A percentile compares a stretch with the other conserved stretches of the same genome.
Conservation (phyloP, 441 rosid species). For the Gossypium schwendimanii region DNA sequence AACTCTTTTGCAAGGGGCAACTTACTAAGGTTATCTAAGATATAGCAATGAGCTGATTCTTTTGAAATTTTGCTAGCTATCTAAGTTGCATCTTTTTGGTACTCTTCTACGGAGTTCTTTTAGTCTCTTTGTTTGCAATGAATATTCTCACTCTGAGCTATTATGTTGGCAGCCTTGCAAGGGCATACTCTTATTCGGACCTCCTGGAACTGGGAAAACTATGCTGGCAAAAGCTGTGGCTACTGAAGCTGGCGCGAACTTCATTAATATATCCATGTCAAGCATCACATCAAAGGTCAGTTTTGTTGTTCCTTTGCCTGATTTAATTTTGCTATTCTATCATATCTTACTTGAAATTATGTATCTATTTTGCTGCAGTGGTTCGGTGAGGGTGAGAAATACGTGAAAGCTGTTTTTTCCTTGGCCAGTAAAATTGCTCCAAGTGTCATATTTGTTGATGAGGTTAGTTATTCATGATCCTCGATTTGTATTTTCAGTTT, state of each 20-base stretch:
- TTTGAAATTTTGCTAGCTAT: not conserved
- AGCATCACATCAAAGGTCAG: slow-evolving; percentile 88
- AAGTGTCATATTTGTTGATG: slow-evolving; percentile 86
- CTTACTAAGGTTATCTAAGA: slow-evolving; percentile 59
- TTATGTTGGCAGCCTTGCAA: slow-evolving; percentile 65
- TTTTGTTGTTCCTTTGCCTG: not conserved
- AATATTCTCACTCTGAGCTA: slow-evolving; percentile 3
- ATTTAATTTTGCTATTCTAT: slow-evolving; percentile 4
- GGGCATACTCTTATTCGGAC: slow-evolving; percentile 90
- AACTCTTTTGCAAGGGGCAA: slow-evolving; percentile 89
- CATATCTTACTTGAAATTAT: slow-evolving; percentile 1
- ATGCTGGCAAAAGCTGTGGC: slow-evolving; percentile 97
- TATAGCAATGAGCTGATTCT: slow-evolving; percentile 3
- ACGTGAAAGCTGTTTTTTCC: slow-evolving; percentile 85
- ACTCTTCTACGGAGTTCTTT: slow-evolving; percentile 1
- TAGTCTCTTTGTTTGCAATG: not conserved
- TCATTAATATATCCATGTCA: slow-evolving; percentile 92
- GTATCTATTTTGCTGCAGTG: slow-evolving; percentile 43
- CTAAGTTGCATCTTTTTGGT: not conserved
- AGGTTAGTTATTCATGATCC: slow-evolving; percentile 39
- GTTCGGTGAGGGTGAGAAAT: slow-evolving; percentile 97
- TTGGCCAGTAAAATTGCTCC: slow-evolving; percentile 91
- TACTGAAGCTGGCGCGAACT: slow-evolving; percentile 93
- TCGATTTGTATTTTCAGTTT: not conserved
- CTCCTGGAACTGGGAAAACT: slow-evolving; percentile 95